Evolutionary conservation across 768 basidiomycete species (phyloP).

Genomic region (Boletus rubropictus): DNA sequence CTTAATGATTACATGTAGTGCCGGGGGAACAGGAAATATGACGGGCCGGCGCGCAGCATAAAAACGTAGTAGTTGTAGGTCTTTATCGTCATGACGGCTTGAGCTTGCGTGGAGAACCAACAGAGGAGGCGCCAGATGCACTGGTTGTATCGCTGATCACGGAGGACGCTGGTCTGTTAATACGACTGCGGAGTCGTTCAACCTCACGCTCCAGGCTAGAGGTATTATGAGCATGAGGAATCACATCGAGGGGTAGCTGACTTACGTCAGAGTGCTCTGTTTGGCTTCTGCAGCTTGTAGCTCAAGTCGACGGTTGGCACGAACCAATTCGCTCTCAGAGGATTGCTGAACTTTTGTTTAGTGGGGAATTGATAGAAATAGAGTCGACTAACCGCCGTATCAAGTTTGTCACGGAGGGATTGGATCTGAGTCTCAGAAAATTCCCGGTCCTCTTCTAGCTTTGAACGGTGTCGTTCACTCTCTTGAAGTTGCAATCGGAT

Average conservation of each 20-base stretch:
- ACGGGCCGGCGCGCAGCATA: background rate
- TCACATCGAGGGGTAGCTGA: conserved; percentile 1
- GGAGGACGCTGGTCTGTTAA: conserved; percentile 51
- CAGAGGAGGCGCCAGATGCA: conserved; percentile 20
- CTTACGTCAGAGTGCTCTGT: conserved; percentile 64
- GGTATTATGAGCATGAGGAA: conserved; percentile 2
- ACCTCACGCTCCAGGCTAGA: conserved; percentile 58
- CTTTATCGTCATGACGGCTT: conserved; percentile 17
- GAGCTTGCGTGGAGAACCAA: conserved; percentile 26
- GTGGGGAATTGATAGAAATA: background rate
- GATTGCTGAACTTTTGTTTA: conserved; percentile 49
- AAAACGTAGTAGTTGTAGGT: background rate
- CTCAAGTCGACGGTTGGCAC: conserved; percentile 70
- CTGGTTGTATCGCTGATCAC: conserved; percentile 22
- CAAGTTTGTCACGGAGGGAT: conserved; percentile 53
- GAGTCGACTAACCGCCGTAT: conserved; percentile 47
- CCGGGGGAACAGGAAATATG: background rate
- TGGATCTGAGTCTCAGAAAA: conserved; percentile 54
- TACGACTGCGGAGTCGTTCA: conserved; percentile 60
- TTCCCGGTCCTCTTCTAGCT: conserved; percentile 62
- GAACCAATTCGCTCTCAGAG: conserved; percentile 57
- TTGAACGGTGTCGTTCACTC: conserved; percentile 52
- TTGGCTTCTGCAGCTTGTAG: conserved; percentile 70
- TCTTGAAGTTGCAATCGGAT: conserved; percentile 52
- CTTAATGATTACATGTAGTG: conserved; percentile 15